A percentile compares a stretch with the other conserved stretches of the same genome.
Evolutionary conservation across 2,329 filamentous ascomycete genomes (phyloP).

Genomic region (Ceratocystis albifundus): DNA sequence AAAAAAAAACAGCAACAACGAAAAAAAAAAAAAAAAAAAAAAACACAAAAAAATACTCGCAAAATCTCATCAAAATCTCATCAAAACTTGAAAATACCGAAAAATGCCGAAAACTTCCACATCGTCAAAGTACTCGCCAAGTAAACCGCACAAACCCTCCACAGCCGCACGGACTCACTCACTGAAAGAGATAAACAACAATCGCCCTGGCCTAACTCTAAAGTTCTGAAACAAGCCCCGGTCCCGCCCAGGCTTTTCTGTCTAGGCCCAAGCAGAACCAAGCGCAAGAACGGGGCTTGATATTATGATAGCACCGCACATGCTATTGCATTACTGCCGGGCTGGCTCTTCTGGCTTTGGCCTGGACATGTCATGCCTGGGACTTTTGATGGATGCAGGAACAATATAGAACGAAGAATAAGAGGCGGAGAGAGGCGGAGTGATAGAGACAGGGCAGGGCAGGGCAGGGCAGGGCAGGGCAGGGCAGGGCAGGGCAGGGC

Average conservation of each 20-base stretch:
- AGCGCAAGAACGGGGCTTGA: neutral
- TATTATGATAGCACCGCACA: too few species aligned
- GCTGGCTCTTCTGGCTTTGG: constrained; percentile 1
- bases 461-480: too few species aligned
- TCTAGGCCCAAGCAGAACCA: neutral
- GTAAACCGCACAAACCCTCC: neutral
- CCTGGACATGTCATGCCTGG: neutral
- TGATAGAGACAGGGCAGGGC: neutral
- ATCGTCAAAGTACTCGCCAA: neutral
- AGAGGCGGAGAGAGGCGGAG: neutral
- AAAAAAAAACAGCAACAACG: too few species aligned
- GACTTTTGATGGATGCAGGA: constrained; percentile 7
- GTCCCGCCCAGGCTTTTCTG: neutral
- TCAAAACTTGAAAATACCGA: too few species aligned
- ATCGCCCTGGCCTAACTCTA: constrained; percentile 7
- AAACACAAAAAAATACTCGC: too few species aligned
- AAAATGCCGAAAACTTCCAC: too few species aligned
- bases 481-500: too few species aligned
- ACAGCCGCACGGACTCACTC: constrained; percentile 2
- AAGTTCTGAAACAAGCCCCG: constrained; percentile 7
- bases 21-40: too few species aligned
- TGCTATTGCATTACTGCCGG: neutral
- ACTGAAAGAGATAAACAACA: neutral
- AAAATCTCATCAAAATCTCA: too few species aligned
- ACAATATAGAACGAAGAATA: constrained; percentile 14